These are phyloP conservation scores for Nakazawaea laoshanensis DNA, from an alignment of 805 yeast species.

Conservation along the genomic window DNA sequence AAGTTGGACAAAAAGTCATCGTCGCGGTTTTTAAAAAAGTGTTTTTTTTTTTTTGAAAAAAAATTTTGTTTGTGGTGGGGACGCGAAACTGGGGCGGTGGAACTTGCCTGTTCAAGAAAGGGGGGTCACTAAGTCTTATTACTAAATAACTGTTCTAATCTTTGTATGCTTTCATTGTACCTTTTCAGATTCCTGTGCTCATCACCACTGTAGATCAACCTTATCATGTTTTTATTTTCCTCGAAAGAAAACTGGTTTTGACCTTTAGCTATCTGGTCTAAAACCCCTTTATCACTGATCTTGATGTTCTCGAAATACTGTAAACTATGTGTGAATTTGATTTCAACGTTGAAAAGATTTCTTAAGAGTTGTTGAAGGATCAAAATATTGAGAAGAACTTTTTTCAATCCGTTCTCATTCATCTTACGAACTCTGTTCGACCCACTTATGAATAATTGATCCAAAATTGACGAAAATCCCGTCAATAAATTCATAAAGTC, in stretches of 20 bases:
- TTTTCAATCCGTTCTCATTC: slow-evolving; percentile 51
- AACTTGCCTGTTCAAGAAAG: neutral
- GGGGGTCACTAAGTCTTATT: neutral
- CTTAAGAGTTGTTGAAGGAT: slow-evolving; percentile 65
- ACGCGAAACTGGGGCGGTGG: too few relatives aligned
- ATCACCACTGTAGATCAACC: slow-evolving; percentile 41
- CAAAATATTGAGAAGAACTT: slow-evolving; percentile 50
- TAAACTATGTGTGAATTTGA: slow-evolving; percentile 44
- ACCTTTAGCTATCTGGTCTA: slow-evolving; percentile 29
- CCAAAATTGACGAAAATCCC: slow-evolving; percentile 46
- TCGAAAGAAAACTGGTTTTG: slow-evolving; percentile 27
- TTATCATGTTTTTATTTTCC: slow-evolving; percentile 41
- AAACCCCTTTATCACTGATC: slow-evolving; percentile 34
- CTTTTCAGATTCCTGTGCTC: slow-evolving; percentile 10
- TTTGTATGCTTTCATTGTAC: slow-evolving; percentile 4
- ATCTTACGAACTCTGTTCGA: slow-evolving; percentile 40
- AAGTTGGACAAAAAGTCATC: slow-evolving; percentile 10
- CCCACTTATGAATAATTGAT: slow-evolving; percentile 42
- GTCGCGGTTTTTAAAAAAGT: neutral
- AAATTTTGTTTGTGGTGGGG: too few relatives aligned
- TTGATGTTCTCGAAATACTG: slow-evolving; percentile 50
- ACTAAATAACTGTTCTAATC: slow-evolving; percentile 1
- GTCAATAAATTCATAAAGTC: slow-evolving; percentile 21
- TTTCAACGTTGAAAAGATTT: slow-evolving; percentile 34
- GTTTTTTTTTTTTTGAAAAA: neutral